These are phyloP conservation scores for Penicillium sp. DNA, from an alignment of 2,329 filamentous ascomycete species.

Conservation along the genomic window DNA sequence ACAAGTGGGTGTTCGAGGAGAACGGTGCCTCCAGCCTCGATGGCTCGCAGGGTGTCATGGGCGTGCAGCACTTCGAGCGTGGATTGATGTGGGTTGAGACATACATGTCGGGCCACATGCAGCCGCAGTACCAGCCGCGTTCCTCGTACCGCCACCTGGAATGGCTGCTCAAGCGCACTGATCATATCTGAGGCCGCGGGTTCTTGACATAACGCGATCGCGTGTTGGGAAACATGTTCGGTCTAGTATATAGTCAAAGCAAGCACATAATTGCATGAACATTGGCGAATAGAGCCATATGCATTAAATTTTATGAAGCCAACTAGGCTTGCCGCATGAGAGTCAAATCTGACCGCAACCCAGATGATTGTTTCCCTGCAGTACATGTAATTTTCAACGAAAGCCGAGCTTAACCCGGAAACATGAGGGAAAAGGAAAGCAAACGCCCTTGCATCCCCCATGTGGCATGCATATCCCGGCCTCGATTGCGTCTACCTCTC, in stretches of 20 bases:
- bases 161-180: conserved; percentile 33
- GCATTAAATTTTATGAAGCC: neutral
- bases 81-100: conserved; percentile 67
- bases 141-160: conserved; percentile 66
- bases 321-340: neutral
- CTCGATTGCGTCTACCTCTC: neutral
- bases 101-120: conserved; percentile 38
- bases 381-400: neutral
- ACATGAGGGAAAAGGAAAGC: neutral
- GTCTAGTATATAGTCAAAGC: neutral
- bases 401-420: conserved; percentile 1
- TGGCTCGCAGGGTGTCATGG: conserved; percentile 64
- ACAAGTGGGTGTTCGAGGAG: conserved; percentile 44
- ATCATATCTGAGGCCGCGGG: conserved; percentile 20
- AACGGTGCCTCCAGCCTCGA: conserved; percentile 65
- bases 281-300: neutral
- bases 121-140: conserved; percentile 64
- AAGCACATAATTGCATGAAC: neutral
- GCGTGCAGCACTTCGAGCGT: conserved; percentile 70
- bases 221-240: neutral
- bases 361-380: neutral
- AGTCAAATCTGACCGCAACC: neutral
- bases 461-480: neutral
- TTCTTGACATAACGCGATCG: neutral
- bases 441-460: neutral